Evolutionary conservation across 495 filamentous ascomycete genomes (phyloP).

Genomic region (Durotheca rogersii): DNA sequence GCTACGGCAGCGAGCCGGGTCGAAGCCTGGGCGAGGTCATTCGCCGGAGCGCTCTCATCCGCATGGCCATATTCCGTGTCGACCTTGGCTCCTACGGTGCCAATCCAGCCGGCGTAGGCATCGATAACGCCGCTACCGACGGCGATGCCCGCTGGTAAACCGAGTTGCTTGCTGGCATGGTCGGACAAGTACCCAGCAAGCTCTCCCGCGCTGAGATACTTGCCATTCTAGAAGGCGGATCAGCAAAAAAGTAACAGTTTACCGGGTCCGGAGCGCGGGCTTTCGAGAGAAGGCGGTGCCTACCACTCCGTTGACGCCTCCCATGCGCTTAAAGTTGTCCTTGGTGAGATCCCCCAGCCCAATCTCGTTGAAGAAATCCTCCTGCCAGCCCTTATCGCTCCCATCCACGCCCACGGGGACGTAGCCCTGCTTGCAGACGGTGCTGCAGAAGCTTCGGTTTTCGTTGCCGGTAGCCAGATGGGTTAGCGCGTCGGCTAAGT

Average conservation of each 20-base stretch:
- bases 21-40: slow-evolving; percentile 88
- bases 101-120: slow-evolving; percentile 97
- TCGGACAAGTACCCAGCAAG: slow-evolving; percentile 80
- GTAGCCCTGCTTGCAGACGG: slow-evolving; percentile 93
- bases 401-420: slow-evolving; percentile 95
- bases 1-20: slow-evolving; percentile 92
- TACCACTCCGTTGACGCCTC: slow-evolving; percentile 92
- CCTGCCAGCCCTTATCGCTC: slow-evolving; percentile 97
- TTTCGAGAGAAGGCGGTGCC: slow-evolving; percentile 45
- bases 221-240: slow-evolving; percentile 67
- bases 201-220: slow-evolving; percentile 87
- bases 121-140: slow-evolving; percentile 96
- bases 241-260: slow-evolving; percentile 28
- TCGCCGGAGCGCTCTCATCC: slow-evolving; percentile 59
- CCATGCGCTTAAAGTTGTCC: slow-evolving; percentile 87
- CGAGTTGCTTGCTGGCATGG: slow-evolving; percentile 78
- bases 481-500: slow-evolving; percentile 88
- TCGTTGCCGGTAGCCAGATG: slow-evolving; percentile 95
- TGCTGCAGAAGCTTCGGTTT: slow-evolving; percentile 86
- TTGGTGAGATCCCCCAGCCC: slow-evolving; percentile 78
- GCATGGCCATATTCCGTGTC: slow-evolving; percentile 62
- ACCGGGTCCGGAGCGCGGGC: slow-evolving; percentile 8
- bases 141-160: slow-evolving; percentile 83
- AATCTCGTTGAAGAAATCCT: slow-evolving; percentile 83
- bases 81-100: slow-evolving; percentile 95